Evolutionary conservation across 2,329 filamentous ascomycete species (phyloP).

Genomic region (Phialemonium atrogriseum): DNA sequence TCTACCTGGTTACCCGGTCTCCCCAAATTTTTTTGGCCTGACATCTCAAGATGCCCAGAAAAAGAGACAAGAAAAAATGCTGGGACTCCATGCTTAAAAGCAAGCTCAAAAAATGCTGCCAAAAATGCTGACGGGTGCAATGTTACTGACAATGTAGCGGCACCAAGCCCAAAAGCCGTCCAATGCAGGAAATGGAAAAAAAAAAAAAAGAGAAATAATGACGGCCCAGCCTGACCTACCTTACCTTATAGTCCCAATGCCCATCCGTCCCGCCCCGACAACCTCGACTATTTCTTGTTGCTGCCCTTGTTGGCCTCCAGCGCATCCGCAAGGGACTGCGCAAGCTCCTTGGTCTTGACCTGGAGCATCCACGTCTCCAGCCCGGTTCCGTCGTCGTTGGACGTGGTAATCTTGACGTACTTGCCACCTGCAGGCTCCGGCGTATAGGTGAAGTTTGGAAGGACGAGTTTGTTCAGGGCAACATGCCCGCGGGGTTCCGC

Average conservation of each 20-base stretch:
- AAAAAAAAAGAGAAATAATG: too few relatives aligned
- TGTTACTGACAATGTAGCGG: too few relatives aligned
- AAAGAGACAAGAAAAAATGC: too few relatives aligned
- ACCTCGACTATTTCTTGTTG: constrained; percentile 46
- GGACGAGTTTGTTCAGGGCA: constrained; percentile 60
- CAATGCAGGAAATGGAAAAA: too few relatives aligned
- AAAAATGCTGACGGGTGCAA: too few relatives aligned
- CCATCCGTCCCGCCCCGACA: too few relatives aligned
- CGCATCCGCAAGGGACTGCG: constrained; percentile 41
- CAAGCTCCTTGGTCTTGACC: constrained; percentile 56
- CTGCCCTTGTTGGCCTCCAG: constrained; percentile 47
- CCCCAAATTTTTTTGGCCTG: too few relatives aligned
- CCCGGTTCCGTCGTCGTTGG: constrained; percentile 47
- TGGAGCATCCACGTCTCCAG: constrained; percentile 65
- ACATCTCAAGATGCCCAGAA: too few relatives aligned
- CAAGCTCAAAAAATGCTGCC: too few relatives aligned
- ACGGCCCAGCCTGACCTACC: neutral
- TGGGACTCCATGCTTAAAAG: too few relatives aligned
- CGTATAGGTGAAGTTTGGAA: constrained; percentile 56
- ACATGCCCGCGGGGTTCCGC: constrained; percentile 69
- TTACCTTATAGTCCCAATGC: neutral
- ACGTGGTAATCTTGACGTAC: constrained; percentile 50
- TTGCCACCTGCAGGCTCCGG: constrained; percentile 40
- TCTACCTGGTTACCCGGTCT: too few relatives aligned
- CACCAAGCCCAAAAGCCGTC: too few relatives aligned